A percentile compares a stretch with the other conserved stretches of the same genome.
Conservation (phyloP, 305 asterid genomes). For the Plantago coronopus region DNA sequence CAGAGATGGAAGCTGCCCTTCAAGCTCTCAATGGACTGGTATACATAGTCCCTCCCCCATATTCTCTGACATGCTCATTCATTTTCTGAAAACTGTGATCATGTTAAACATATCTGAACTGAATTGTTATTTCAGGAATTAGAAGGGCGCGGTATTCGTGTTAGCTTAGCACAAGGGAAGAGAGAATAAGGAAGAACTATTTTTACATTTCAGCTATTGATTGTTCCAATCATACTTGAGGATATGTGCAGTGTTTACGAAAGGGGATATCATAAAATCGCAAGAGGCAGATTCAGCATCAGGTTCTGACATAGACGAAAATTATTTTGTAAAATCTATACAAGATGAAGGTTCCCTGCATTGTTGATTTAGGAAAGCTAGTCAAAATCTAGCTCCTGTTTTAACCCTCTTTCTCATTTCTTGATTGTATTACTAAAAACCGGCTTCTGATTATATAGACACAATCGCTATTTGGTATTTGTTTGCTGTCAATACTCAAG, state of each 20-base stretch:
- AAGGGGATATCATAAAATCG: background rate
- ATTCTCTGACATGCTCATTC: background rate
- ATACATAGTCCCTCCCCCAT: conserved; percentile 9
- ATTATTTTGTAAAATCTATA: background rate
- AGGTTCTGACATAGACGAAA: background rate
- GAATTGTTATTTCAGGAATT: conserved; percentile 46
- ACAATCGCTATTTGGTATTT: no score
- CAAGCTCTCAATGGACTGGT: conserved; percentile 76
- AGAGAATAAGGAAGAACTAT: conserved; percentile 31
- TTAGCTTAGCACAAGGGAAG: conserved; percentile 76
- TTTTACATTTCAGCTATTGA: conserved; percentile 11
- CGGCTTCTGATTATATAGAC: no score
- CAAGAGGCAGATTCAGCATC: conserved; percentile 1
- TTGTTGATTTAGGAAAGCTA: conserved; percentile 4
- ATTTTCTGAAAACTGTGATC: background rate
- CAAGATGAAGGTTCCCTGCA: background rate
- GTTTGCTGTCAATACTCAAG: no score
- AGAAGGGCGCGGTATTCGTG: conserved; percentile 69
- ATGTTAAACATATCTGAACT: background rate
- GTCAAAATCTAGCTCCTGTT: conserved; percentile 3
- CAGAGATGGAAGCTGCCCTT: conserved; percentile 72
- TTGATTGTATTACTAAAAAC: no score
- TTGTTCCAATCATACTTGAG: background rate
- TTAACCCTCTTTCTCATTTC: background rate
- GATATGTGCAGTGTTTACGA: background rate